A percentile compares a stretch with the other conserved stretches of the same genome.
These are phyloP conservation scores for Erythrophleum ivorense DNA, from an alignment of 331 rosid species.

Conservation along the genomic window DNA sequence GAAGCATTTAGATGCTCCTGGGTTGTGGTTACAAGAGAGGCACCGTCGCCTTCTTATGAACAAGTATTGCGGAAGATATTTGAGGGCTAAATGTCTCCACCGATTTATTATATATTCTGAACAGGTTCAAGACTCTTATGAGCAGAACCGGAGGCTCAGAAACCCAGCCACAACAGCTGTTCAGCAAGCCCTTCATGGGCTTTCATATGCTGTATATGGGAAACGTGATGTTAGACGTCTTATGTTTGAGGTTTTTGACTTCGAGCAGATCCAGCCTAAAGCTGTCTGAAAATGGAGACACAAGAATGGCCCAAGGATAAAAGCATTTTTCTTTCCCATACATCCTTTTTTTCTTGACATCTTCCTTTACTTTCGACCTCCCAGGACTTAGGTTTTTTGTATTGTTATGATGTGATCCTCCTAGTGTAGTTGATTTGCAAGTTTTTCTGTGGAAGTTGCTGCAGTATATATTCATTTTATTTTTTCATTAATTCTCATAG, in stretches of 20 bases:
- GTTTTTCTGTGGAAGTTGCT: conserved; percentile 20
- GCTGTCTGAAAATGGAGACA: conserved; percentile 51
- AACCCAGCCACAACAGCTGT: conserved; percentile 89
- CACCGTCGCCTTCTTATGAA: conserved; percentile 89
- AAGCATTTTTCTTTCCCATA: neutral
- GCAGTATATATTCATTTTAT: conserved; percentile 22
- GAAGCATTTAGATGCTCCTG: conserved; percentile 99
- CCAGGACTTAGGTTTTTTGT: conserved; percentile 6
- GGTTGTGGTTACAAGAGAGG: conserved; percentile 84
- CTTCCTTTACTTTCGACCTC: neutral
- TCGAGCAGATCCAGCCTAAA: conserved; percentile 93
- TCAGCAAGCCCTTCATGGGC: conserved; percentile 94
- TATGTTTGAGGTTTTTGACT: conserved; percentile 93
- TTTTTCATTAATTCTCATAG: neutral
- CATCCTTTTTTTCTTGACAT: neutral
- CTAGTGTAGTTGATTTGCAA: conserved; percentile 16
- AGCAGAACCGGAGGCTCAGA: conserved; percentile 79
- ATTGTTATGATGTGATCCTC: conserved; percentile 5
- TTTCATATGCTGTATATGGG: conserved; percentile 84
- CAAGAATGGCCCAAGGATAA: conserved; percentile 1
- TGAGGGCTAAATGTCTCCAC: conserved; percentile 85
- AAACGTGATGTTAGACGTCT: conserved; percentile 93
- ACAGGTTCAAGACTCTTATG: conserved; percentile 65
- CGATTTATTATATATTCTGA: conserved; percentile 61
- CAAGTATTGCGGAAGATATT: conserved; percentile 84